Evolutionary conservation across 1,284 basidiomycete genomes (phyloP).

Genomic region (Acaromyces ingoldii): DNA sequence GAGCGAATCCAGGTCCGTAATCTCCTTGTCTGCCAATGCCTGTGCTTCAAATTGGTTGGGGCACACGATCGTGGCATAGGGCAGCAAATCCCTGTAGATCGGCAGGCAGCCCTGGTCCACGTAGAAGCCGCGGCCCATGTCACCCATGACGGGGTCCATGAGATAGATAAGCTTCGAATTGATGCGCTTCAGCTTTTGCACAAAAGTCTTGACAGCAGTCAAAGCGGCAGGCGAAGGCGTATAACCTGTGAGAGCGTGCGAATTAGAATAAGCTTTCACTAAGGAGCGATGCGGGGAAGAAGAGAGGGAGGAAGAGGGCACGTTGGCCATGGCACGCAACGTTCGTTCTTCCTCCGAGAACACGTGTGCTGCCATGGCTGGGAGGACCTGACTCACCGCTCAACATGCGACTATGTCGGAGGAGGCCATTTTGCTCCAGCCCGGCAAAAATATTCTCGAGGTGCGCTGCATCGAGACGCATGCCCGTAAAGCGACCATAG

Average conservation of each 20-base stretch:
- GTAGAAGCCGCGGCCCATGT: conserved; percentile 60
- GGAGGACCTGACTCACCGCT: conserved; percentile 54
- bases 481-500: conserved; percentile 55
- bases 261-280: not conserved
- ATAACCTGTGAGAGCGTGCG: conserved; percentile 60
- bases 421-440: conserved; percentile 34
- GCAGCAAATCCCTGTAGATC: conserved; percentile 74
- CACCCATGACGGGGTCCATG: conserved; percentile 67
- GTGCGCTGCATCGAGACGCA: conserved; percentile 51
- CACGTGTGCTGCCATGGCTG: too few species aligned
- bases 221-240: conserved; percentile 80
- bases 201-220: conserved; percentile 63
- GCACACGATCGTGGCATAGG: conserved; percentile 80
- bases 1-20: conserved; percentile 65
- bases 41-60: conserved; percentile 98
- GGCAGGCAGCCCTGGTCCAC: conserved; percentile 83
- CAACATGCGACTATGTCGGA: conserved; percentile 39
- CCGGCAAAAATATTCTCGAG: conserved; percentile 50
- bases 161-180: conserved; percentile 70
- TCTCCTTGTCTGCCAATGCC: conserved; percentile 53
- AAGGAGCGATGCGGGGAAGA: conserved; percentile 52
- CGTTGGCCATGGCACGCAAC: too few species aligned
- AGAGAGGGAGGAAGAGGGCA: too few species aligned
- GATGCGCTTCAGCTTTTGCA: conserved; percentile 59
- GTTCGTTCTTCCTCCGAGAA: too few species aligned